Percentiles rank a stretch among this genome's conserved stretches.
Evolutionary conservation across 2,329 filamentous ascomycete genomes (phyloP).

Genomic region (Phyllachora maydis): DNA sequence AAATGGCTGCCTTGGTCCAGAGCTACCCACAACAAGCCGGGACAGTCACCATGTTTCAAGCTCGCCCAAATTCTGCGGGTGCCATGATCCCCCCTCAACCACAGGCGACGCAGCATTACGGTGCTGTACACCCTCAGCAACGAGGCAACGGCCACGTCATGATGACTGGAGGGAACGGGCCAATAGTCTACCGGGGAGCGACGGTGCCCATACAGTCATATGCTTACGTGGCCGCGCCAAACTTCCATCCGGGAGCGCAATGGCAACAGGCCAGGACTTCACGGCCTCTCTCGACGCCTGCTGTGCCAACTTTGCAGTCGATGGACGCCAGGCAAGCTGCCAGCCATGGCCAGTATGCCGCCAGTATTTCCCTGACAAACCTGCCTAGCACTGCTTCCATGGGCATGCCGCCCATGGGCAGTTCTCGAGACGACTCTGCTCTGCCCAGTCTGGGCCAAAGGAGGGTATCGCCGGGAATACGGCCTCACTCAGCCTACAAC

Average conservation of each 20-base stretch:
- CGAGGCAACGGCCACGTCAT: slow-evolving; percentile 28
- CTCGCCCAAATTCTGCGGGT: slow-evolving; percentile 44
- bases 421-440: slow-evolving; percentile 30
- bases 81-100: slow-evolving; percentile 33
- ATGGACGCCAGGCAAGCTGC: slow-evolving; percentile 13
- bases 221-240: slow-evolving; percentile 54
- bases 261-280: slow-evolving; percentile 28
- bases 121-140: slow-evolving; percentile 23
- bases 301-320: slow-evolving; percentile 17
- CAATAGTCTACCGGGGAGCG: slow-evolving; percentile 30
- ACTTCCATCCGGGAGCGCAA: slow-evolving; percentile 30
- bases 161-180: slow-evolving; percentile 18
- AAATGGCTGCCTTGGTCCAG: slow-evolving; percentile 73
- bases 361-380: slow-evolving; percentile 17
- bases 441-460: slow-evolving; percentile 20
- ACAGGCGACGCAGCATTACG: slow-evolving; percentile 29
- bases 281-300: slow-evolving; percentile 24
- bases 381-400: slow-evolving; percentile 16
- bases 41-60: slow-evolving; percentile 57
- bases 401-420: slow-evolving; percentile 16
- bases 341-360: slow-evolving; percentile 10
- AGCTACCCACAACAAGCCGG: slow-evolving; percentile 57
- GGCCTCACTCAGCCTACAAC: slow-evolving; percentile 20
- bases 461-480: slow-evolving; percentile 15
- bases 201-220: slow-evolving; percentile 51